These are phyloP conservation scores for Wickerhamomyces subpelliculosus DNA, from an alignment of 805 yeast genomes.

Conservation along the genomic window DNA sequence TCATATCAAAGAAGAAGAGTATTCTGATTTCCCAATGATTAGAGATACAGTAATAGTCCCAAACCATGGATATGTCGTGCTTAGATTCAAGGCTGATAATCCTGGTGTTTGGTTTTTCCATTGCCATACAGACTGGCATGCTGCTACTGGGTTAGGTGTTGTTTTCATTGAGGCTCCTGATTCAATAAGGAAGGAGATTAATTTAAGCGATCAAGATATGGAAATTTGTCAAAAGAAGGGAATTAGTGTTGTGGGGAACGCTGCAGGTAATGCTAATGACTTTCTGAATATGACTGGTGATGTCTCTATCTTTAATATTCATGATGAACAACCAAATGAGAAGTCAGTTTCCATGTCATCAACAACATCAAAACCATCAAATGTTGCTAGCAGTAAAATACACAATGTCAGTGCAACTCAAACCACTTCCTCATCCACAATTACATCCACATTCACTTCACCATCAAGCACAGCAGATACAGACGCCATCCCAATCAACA, in stretches of 20 bases:
- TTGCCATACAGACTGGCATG: slow-evolving; percentile 85
- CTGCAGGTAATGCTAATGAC: slow-evolving; percentile 59
- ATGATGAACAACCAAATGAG: too few relatives aligned
- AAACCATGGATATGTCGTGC: slow-evolving; percentile 56
- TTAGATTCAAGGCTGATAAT: slow-evolving; percentile 72
- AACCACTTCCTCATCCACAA: too few relatives aligned
- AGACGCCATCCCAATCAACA: too few relatives aligned
- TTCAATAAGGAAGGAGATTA: slow-evolving; percentile 33
- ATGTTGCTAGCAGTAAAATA: too few relatives aligned
- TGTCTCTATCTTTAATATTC: not conserved
- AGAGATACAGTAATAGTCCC: slow-evolving; percentile 73
- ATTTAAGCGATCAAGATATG: slow-evolving; percentile 33
- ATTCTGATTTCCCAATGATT: slow-evolving; percentile 49
- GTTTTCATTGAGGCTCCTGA: slow-evolving; percentile 67
- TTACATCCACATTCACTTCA: too few relatives aligned
- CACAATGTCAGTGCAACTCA: too few relatives aligned
- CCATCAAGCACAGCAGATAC: too few relatives aligned
- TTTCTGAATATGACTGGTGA: slow-evolving; percentile 52
- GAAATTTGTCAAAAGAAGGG: slow-evolving; percentile 41
- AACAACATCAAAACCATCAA: too few relatives aligned
- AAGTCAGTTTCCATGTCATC: not conserved
- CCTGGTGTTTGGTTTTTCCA: slow-evolving; percentile 96
- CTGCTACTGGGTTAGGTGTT: slow-evolving; percentile 72
- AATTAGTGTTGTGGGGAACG: slow-evolving; percentile 53
- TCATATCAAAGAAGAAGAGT: slow-evolving; percentile 6